phyloP scores from a whole-genome alignment of 768 basidiomycete genomes.

The Boletus reticuloceps region DNA sequence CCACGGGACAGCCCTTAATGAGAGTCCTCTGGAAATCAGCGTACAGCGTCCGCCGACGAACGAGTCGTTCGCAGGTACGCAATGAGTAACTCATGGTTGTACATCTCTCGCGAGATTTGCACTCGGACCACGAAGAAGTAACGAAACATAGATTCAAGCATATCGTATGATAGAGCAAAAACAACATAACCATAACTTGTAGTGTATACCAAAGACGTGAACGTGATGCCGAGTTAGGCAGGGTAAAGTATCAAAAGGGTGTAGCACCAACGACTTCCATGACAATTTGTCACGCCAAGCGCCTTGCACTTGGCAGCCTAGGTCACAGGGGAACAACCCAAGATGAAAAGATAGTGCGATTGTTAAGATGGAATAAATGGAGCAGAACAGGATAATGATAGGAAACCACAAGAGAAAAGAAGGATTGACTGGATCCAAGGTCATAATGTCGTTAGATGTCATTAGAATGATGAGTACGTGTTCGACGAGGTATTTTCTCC shows the following conservation, averaged over 20 bases:
- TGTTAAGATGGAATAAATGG: slow-evolving; percentile 4
- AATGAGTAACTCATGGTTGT: too few relatives aligned
- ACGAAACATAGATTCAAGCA: slow-evolving; percentile 22
- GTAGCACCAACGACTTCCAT: not conserved
- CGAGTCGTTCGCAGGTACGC: too few relatives aligned
- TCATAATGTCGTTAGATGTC: slow-evolving; percentile 22
- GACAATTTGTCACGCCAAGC: not conserved
- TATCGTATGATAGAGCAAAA: slow-evolving; percentile 10
- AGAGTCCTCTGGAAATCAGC: too few relatives aligned
- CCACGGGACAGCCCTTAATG: too few relatives aligned
- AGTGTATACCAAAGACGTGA: not conserved
- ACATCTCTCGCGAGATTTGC: too few relatives aligned
- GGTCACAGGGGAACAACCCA: not conserved
- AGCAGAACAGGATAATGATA: slow-evolving; percentile 26
- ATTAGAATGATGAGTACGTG: not conserved
- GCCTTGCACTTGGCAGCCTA: not conserved
- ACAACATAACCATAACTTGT: not conserved
- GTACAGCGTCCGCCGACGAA: too few relatives aligned
- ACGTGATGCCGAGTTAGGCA: not conserved
- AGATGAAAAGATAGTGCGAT: not conserved
- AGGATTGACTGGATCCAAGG: slow-evolving; percentile 7
- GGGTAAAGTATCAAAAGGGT: not conserved
- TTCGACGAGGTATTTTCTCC: not conserved
- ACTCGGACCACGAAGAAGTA: not conserved
- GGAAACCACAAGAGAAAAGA: not conserved